Evolutionary conservation across 2,329 filamentous ascomycete genomes (phyloP).

Genomic region (Colletotrichum lindemuthianum): DNA sequence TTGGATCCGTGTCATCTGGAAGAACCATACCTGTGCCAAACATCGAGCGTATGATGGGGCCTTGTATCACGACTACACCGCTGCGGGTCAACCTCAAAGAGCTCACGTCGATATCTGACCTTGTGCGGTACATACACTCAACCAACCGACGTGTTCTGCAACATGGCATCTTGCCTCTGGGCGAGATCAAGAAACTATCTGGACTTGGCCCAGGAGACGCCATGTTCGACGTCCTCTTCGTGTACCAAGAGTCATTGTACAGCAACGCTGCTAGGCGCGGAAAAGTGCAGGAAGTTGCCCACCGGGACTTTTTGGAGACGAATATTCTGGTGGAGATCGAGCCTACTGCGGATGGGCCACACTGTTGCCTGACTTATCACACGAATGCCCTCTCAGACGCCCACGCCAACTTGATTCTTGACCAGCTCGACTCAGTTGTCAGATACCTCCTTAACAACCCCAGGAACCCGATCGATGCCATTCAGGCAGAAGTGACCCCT

Average conservation of each 20-base stretch:
- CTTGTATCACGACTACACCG: conserved; percentile 81
- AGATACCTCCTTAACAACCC: conserved; percentile 40
- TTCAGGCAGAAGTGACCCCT: conserved; percentile 53
- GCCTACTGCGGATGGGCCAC: conserved; percentile 59
- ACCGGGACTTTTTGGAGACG: conserved; percentile 80
- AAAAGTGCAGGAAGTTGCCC: conserved; percentile 64
- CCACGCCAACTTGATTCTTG: conserved; percentile 66
- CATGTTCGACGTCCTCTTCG: conserved; percentile 82
- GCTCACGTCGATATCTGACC: conserved; percentile 63
- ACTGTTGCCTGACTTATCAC: conserved; percentile 60
- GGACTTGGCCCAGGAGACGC: conserved; percentile 63
- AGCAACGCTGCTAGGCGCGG: conserved; percentile 40
- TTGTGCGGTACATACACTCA: conserved; percentile 71
- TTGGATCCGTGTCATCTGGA: conserved; percentile 86
- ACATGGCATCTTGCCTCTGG: conserved; percentile 71
- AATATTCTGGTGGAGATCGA: conserved; percentile 81
- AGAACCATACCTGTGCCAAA: conserved; percentile 76
- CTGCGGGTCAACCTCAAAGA: conserved; percentile 70
- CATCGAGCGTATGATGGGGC: conserved; percentile 80
- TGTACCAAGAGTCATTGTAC: conserved; percentile 82
- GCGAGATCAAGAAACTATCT: conserved; percentile 73
- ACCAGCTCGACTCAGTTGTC: conserved; percentile 68
- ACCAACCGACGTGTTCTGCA: conserved; percentile 73
- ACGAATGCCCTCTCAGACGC: conserved; percentile 58
- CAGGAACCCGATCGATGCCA: conserved; percentile 1